Base-by-base conservation (phyloP, 2,329 filamentous ascomycete genomes). In the Colletotrichum scovillei region DNA sequence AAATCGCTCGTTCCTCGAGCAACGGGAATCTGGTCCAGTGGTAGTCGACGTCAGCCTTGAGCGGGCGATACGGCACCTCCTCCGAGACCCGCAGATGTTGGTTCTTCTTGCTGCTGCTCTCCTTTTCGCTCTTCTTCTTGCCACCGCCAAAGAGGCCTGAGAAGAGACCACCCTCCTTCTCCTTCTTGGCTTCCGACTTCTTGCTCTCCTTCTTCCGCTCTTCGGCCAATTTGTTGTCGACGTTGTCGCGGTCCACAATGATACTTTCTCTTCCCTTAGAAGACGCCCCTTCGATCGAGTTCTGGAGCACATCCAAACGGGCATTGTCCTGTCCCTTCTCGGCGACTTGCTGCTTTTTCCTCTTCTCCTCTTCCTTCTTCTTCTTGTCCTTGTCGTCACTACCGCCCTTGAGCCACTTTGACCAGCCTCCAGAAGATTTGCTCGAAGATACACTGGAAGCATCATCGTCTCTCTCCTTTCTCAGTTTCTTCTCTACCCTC, bases 11-110 rank as follows among this genome's bases (percentile, higher is more conserved):
- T 85, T 99, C 97, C 82, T 98, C 96, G 67, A 98, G 87, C 67
- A 99, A 96, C 14, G 95, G 95, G 79, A 98, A 99, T 56, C 97
- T 89, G 1, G 95, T 97, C 94, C 97, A 99, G 77, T 95, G 94
- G 83, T 98, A 99, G 82, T 98, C 96, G 75, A 98, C 89, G 79
- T 98, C 96, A 5, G 97, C 93, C 76, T 92, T 92, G 67, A 97
- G 86, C 46, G 92, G 88, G 63, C 93, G 92, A 75, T 91, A 91
- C 0, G 89, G 86, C 14, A 92, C 92, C 55, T 98, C 95, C 3
- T 96, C 95, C 0, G 95, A 97, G 8, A 94, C 85, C 6, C 92
- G 91, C 67, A 95, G 91, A 60, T 93, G 90, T 76, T 92, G 91
- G 42, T 87, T 89, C 83, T 95, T 97, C 84, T 94, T 95, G 77